Conservation (phyloP, 1,139 yeast species). For the Neolecta irregularis region DNA sequence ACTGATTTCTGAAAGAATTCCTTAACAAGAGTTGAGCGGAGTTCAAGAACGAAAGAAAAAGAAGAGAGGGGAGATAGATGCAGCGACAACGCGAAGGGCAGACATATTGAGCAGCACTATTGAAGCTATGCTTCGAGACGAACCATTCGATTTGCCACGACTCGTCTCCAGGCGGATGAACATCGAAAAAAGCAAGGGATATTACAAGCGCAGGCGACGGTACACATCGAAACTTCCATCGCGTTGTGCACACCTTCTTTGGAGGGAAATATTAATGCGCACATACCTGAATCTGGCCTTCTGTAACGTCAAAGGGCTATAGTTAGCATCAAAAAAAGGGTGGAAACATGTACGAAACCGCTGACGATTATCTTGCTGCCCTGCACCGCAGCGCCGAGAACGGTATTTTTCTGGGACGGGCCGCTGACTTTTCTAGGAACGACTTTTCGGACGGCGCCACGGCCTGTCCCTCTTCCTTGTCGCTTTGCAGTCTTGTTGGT, state of each 20-base stretch:
- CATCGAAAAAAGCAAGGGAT: not conserved
- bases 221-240: slow-evolving; percentile 4
- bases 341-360: slow-evolving; percentile 3
- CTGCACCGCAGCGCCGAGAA: too few species aligned
- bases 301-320: slow-evolving; percentile 25
- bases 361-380: slow-evolving; percentile 11
- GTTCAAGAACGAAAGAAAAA: slow-evolving; percentile 9
- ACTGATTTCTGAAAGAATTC: slow-evolving; percentile 79
- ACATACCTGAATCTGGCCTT: slow-evolving; percentile 25
- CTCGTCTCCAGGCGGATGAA: slow-evolving; percentile 5
- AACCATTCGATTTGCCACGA: slow-evolving; percentile 5
- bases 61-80: slow-evolving; percentile 8
- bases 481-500: too few species aligned
- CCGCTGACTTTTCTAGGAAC: too few species aligned
- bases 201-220: not conserved
- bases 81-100: slow-evolving; percentile 1
- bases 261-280: slow-evolving; percentile 6
- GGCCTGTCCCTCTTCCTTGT: too few species aligned
- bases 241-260: not conserved
- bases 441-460: too few species aligned
- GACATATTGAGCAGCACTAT: slow-evolving; percentile 2
- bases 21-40: slow-evolving; percentile 27
- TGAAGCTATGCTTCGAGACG: not conserved
- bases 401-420: too few species aligned
- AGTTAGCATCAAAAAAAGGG: slow-evolving; percentile 1